Percentiles rank a stretch among this genome's conserved stretches.
phyloP scores from a whole-genome alignment of 192 early-diverging fungal genomes.

The Coemansia sp. region DNA sequence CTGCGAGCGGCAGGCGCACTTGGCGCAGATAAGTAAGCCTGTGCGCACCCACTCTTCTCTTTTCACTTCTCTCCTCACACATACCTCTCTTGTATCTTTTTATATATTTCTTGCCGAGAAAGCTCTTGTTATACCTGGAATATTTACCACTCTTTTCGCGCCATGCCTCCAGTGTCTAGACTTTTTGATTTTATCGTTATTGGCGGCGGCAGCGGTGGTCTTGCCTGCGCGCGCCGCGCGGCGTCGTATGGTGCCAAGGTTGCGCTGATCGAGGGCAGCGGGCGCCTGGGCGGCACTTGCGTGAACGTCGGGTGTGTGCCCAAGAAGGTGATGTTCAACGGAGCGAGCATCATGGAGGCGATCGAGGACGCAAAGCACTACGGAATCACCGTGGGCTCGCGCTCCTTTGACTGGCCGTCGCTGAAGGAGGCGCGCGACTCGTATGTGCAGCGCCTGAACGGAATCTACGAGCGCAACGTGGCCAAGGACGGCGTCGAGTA shows the following conservation, averaged over 20 bases:
- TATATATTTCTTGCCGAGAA: no score
- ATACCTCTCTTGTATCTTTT: no score
- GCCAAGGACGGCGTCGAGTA: slow-evolving; percentile 81
- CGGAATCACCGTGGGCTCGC: slow-evolving; percentile 69
- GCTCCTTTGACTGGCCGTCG: slow-evolving; percentile 70
- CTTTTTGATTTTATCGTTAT: slow-evolving; percentile 93
- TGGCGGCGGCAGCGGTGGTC: slow-evolving; percentile 88
- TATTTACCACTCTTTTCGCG: no score
- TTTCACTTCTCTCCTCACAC: not conserved
- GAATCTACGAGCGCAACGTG: slow-evolving; percentile 93
- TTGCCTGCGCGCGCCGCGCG: slow-evolving; percentile 91
- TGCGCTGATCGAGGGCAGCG: slow-evolving; percentile 76
- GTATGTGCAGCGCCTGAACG: slow-evolving; percentile 94
- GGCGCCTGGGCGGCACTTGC: slow-evolving; percentile 82
- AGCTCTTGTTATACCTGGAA: no score
- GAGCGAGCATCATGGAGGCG: slow-evolving; percentile 83
- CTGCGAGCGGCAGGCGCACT: no score
- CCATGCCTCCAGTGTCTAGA: slow-evolving; percentile 39
- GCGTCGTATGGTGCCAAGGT: slow-evolving; percentile 89
- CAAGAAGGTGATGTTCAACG: slow-evolving; percentile 95
- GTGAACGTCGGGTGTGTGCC: slow-evolving; percentile 95
- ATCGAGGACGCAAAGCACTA: slow-evolving; percentile 87
- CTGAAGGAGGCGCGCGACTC: slow-evolving; percentile 93
- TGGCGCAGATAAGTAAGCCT: no score
- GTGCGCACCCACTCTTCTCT: no score